Evolutionary conservation across 2,329 filamentous ascomycete genomes (phyloP), one percentile per base, ranked within the genome.

Genomic region (Neophaeococcomyces mojaviensis): DNA sequence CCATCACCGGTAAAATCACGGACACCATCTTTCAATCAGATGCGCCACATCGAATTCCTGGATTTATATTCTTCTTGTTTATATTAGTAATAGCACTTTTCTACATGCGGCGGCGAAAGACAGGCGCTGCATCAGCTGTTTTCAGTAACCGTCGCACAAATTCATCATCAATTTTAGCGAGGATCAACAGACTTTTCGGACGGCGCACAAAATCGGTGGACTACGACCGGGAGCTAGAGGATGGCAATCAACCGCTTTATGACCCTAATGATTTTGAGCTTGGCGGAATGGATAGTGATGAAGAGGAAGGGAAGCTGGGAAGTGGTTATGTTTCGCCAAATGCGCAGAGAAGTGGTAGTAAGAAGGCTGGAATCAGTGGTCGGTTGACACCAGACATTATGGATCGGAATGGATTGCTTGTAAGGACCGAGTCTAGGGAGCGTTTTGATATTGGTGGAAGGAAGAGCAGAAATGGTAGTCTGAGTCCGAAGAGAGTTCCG

Each of bases 191-290:
- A 66, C 18, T 63, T 60, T 1, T 68, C 65, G 53, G 63, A 5
- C 59, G 55, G 12, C 38, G 44, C 12, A 41, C 22, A 16, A 46
- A 20, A 2, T 53, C 53, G 4, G 66, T 71, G 6, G 70, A 76
- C 2, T 96, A 96, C 60, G 89, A 96, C 61, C 81, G 88, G 24
- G 83, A 96, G 2, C 68, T 94, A 42, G 88, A 96, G 66, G 85
- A 89, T 55, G 88, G 85, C 3, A 28, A 42, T 9, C 69, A 37
- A 22, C 45, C 50, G 13, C 53, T 58, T 12, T 50, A 56, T 28
- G 47, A 56, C 39, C 54, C 68, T 2, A 66, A 77, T 45, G 83
- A 88, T 34, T 90, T 94, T 59, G 89, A 96, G 61, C 76, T 96
- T 2, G 79, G 77, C 22, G 80, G 80, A 13, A 67, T 79, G 7